Evolutionary conservation across 192 early-diverging fungal species (phyloP).

Genomic region (Coemansia reversa): DNA sequence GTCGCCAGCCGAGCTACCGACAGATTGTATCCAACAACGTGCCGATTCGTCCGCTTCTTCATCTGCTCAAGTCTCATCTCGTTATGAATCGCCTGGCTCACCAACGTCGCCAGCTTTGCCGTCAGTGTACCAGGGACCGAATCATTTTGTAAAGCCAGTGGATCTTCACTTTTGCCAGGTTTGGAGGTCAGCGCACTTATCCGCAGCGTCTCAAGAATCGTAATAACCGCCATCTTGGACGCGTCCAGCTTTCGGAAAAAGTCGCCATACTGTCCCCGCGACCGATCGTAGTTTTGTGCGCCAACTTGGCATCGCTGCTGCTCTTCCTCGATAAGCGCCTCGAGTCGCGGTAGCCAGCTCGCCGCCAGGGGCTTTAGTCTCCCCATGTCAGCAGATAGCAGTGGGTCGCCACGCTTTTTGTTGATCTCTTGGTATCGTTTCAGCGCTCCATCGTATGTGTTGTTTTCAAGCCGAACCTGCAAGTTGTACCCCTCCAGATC

Average conservation of each 20-base stretch:
- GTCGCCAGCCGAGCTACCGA: slow-evolving; percentile 70
- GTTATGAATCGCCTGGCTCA: slow-evolving; percentile 77
- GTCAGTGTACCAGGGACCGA: slow-evolving; percentile 53
- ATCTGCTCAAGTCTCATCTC: slow-evolving; percentile 81
- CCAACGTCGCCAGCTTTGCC: slow-evolving; percentile 44
- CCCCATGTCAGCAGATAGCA: slow-evolving; percentile 56
- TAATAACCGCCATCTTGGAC: slow-evolving; percentile 77
- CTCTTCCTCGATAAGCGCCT: slow-evolving; percentile 69
- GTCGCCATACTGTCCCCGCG: slow-evolving; percentile 30
- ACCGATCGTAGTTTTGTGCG: slow-evolving; percentile 19
- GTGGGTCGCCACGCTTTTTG: slow-evolving; percentile 58
- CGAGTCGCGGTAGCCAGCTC: slow-evolving; percentile 73
- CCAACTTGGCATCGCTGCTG: slow-evolving; percentile 52
- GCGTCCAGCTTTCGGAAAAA: slow-evolving; percentile 52
- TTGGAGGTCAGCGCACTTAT: slow-evolving; percentile 10
- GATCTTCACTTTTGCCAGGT: neutral
- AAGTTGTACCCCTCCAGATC: slow-evolving; percentile 65
- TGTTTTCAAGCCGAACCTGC: slow-evolving; percentile 80
- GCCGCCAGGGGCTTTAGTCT: slow-evolving; percentile 63
- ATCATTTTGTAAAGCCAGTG: slow-evolving; percentile 20
- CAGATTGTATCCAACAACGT: slow-evolving; percentile 52
- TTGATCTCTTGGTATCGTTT: slow-evolving; percentile 61
- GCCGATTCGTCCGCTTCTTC: slow-evolving; percentile 65
- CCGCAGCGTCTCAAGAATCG: slow-evolving; percentile 78
- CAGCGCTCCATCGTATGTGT: slow-evolving; percentile 72